These are phyloP conservation scores for Arthrinium phaeospermum DNA, from an alignment of 2,329 filamentous ascomycete species.

Conservation along the genomic window DNA sequence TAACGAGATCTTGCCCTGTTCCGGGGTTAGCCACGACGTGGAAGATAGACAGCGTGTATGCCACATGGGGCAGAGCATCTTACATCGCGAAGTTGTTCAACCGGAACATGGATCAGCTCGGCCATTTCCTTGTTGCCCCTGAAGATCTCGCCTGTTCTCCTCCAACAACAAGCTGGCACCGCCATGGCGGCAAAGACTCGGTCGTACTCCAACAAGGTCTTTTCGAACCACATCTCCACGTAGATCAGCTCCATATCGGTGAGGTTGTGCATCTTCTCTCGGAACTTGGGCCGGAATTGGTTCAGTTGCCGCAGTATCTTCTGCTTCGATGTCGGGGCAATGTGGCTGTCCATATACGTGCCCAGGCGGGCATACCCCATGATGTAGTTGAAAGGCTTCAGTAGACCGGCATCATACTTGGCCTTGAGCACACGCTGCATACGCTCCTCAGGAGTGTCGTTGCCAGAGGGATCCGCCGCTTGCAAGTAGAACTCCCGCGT, in stretches of 20 bases:
- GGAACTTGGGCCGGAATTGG: slow-evolving; percentile 92
- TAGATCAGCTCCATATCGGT: slow-evolving; percentile 94
- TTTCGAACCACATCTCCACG: slow-evolving; percentile 99
- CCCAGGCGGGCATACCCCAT: slow-evolving; percentile 91
- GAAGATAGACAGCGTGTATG: not conserved
- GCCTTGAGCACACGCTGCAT: slow-evolving; percentile 94
- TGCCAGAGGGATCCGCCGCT: slow-evolving; percentile 89
- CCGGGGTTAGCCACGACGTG: slow-evolving; percentile 22
- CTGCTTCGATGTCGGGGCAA: slow-evolving; percentile 81
- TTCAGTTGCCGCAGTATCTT: slow-evolving; percentile 92
- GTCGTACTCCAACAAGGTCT: slow-evolving; percentile 95
- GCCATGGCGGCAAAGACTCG: slow-evolving; percentile 99
- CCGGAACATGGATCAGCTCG: slow-evolving; percentile 89
- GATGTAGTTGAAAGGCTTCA: slow-evolving; percentile 98
- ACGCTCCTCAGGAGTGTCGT: slow-evolving; percentile 85
- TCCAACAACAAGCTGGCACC: slow-evolving; percentile 96
- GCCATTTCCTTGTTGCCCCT: slow-evolving; percentile 99
- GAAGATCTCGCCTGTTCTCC: slow-evolving; percentile 95
- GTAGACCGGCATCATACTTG: slow-evolving; percentile 92
- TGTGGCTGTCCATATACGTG: slow-evolving; percentile 89
- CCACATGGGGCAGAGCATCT: slow-evolving; percentile 43
- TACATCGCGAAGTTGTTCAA: slow-evolving; percentile 89
- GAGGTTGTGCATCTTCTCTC: slow-evolving; percentile 89
- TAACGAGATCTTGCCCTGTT: slow-evolving; percentile 87
- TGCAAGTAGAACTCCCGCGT: slow-evolving; percentile 94